These are phyloP conservation scores for Mayamaea pseudoterrestris DNA, from an alignment of 108 stramenopile genomes.

Conservation along the genomic window DNA sequence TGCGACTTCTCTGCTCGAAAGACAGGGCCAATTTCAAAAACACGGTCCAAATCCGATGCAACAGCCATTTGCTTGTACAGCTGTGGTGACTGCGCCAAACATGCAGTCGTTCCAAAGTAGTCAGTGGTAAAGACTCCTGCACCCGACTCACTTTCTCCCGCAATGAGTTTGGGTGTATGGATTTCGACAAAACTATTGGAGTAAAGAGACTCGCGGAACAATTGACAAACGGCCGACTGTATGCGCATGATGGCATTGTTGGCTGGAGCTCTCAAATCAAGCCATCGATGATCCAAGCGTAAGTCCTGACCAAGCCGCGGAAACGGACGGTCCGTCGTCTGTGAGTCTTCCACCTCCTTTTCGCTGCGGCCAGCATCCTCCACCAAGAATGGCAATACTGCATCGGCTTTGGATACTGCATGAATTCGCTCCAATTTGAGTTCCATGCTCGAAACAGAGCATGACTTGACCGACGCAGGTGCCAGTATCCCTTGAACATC, in stretches of 20 bases:
- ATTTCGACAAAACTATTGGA: conserved; percentile 88
- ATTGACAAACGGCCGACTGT: conserved; percentile 83
- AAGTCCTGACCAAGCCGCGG: conserved; percentile 87
- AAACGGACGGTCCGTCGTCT: conserved; percentile 87
- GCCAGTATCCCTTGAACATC: conserved; percentile 83
- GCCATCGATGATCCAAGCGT: conserved; percentile 88
- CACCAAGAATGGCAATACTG: conserved; percentile 84
- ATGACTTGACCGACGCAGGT: conserved; percentile 64
- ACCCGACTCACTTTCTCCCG: conserved; percentile 92
- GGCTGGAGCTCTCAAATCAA: conserved; percentile 91
- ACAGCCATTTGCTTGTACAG: conserved; percentile 99
- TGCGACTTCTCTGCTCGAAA: conserved; percentile 95
- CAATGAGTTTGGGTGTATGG: conserved; percentile 91
- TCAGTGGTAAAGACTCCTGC: conserved; percentile 95
- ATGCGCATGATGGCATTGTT: conserved; percentile 93
- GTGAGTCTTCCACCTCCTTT: conserved; percentile 83
- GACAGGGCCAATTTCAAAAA: conserved; percentile 95
- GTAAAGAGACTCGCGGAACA: conserved; percentile 88
- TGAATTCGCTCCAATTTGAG: conserved; percentile 73
- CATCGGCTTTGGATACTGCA: conserved; percentile 71
- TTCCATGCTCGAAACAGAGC: conserved; percentile 70
- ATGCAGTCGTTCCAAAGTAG: conserved; percentile 91
- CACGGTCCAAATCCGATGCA: conserved; percentile 81
- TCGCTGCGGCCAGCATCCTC: conserved; percentile 92
- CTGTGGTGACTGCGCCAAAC: conserved; percentile 96